Percentiles rank a stretch among this genome's conserved stretches.
Evolutionary conservation across 768 basidiomycete genomes (phyloP).

Genomic region (Phylloporus scabripes): DNA sequence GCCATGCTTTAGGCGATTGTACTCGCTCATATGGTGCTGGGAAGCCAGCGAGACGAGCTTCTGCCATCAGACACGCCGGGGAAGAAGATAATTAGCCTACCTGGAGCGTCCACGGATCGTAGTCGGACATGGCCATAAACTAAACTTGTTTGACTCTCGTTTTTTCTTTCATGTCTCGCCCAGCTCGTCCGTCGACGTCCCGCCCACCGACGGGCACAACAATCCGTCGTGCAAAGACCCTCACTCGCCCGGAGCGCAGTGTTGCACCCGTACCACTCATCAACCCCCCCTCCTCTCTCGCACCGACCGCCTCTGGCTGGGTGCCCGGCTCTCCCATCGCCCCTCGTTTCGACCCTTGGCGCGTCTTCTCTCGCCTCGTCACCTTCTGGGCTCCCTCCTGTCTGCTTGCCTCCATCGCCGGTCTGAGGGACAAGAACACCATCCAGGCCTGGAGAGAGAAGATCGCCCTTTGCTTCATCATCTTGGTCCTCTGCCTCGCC

Average conservation of each 20-base stretch:
- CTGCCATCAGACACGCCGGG: slow-evolving; percentile 1
- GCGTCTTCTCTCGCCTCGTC: slow-evolving; percentile 66
- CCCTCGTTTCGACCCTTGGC: slow-evolving; percentile 59
- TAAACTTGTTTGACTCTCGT: neutral
- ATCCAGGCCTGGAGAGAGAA: slow-evolving; percentile 98
- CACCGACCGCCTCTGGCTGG: slow-evolving; percentile 35
- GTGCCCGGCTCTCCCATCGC: slow-evolving; percentile 29
- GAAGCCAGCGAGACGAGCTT: slow-evolving; percentile 59
- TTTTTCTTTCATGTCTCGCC: slow-evolving; percentile 17
- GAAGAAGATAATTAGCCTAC: slow-evolving; percentile 2
- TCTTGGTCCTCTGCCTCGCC: slow-evolving; percentile 64
- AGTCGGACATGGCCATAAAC: slow-evolving; percentile 7
- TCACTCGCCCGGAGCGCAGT: slow-evolving; percentile 91
- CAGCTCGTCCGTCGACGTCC: slow-evolving; percentile 34
- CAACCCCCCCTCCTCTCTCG: slow-evolving; percentile 58
- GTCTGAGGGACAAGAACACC: slow-evolving; percentile 70
- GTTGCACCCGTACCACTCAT: slow-evolving; percentile 94
- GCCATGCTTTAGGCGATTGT: slow-evolving; percentile 66
- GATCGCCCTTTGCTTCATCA: slow-evolving; percentile 87
- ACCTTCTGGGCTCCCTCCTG: slow-evolving; percentile 91
- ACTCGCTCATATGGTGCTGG: slow-evolving; percentile 69
- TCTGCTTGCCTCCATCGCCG: slow-evolving; percentile 66
- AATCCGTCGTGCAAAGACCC: slow-evolving; percentile 87
- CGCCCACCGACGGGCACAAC: slow-evolving; percentile 54
- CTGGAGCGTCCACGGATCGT: slow-evolving; percentile 18